Conservation (phyloP, 2,329 filamentous ascomycete species). For the Colletotrichum sp. region DNA sequence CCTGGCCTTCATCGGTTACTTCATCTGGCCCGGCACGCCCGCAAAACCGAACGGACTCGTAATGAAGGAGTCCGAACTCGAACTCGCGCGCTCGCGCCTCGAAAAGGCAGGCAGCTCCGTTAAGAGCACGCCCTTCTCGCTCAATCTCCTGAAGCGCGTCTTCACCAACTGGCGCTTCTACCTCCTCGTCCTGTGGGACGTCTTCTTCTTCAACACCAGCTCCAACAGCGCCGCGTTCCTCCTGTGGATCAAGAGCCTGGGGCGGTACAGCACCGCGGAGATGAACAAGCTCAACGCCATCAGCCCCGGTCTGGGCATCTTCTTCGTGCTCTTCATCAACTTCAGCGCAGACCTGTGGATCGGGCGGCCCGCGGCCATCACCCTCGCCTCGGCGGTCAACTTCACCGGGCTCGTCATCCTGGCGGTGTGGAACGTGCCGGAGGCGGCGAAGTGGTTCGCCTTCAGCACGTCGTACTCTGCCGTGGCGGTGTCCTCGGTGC, state of each 20-base stretch:
- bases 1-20: background rate
- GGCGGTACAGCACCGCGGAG: slow-evolving; percentile 46
- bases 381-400: slow-evolving; percentile 53
- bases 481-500: slow-evolving; percentile 55
- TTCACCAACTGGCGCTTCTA: slow-evolving; percentile 51
- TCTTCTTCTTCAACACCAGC: slow-evolving; percentile 61
- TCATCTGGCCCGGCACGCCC: slow-evolving; percentile 15
- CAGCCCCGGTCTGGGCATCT: slow-evolving; percentile 58
- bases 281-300: slow-evolving; percentile 58
- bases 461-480: slow-evolving; percentile 53
- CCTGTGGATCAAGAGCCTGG: slow-evolving; percentile 62
- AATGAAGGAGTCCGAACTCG: slow-evolving; percentile 49
- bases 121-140: slow-evolving; percentile 39
- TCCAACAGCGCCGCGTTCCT: slow-evolving; percentile 50
- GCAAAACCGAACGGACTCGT: slow-evolving; percentile 52
- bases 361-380: slow-evolving; percentile 60
- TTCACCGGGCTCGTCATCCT: slow-evolving; percentile 56
- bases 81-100: slow-evolving; percentile 48
- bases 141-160: slow-evolving; percentile 34
- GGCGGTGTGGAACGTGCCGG: slow-evolving; percentile 59
- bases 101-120: slow-evolving; percentile 36
- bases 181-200: slow-evolving; percentile 51
- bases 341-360: slow-evolving; percentile 60
- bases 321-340: slow-evolving; percentile 57
- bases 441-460: slow-evolving; percentile 57